These are phyloP conservation scores for Schoenoplectus triqueter DNA, from an alignment of 202 grass and related monocot species.

Conservation along the genomic window DNA sequence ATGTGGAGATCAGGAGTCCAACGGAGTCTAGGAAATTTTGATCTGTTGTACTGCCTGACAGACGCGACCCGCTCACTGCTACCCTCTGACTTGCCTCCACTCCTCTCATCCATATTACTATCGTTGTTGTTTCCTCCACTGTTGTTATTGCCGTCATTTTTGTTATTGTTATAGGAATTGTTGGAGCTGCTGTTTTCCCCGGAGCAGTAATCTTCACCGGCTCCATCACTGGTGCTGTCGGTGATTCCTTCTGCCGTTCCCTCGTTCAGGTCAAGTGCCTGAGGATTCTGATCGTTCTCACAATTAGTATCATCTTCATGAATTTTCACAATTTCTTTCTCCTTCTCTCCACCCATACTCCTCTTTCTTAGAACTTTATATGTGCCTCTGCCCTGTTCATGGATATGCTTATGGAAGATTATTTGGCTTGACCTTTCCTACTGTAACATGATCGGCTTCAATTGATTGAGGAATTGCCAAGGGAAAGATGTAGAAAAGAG, in stretches of 20 bases:
- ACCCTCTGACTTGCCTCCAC: conserved; percentile 44
- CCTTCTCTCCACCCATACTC: conserved; percentile 45
- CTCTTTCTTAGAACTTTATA: background rate
- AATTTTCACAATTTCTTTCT: conserved; percentile 50
- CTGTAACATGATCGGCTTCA: conserved; percentile 50
- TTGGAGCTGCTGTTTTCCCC: conserved; percentile 56
- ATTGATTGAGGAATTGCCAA: conserved; percentile 37
- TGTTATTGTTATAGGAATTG: conserved; percentile 49
- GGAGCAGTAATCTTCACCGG: conserved; percentile 16
- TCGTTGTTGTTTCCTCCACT: conserved; percentile 47
- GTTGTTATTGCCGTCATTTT: conserved; percentile 36
- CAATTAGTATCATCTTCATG: conserved; percentile 46
- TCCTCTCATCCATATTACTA: conserved; percentile 44
- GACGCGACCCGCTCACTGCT: conserved; percentile 48
- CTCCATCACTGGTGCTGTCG: conserved; percentile 26
- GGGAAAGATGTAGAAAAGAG: conserved; percentile 52
- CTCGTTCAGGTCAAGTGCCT: conserved; percentile 74
- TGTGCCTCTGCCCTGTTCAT: conserved; percentile 25
- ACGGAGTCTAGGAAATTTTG: conserved; percentile 77
- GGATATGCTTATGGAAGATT: conserved; percentile 34
- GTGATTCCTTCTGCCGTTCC: conserved; percentile 30
- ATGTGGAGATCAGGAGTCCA: conserved; percentile 96
- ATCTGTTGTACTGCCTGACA: conserved; percentile 86
- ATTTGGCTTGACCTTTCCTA: conserved; percentile 50
- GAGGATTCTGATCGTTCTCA: conserved; percentile 24